Base-by-base conservation (phyloP, 2,329 filamentous ascomycete species). In the Leptographium lundbergii region DNA sequence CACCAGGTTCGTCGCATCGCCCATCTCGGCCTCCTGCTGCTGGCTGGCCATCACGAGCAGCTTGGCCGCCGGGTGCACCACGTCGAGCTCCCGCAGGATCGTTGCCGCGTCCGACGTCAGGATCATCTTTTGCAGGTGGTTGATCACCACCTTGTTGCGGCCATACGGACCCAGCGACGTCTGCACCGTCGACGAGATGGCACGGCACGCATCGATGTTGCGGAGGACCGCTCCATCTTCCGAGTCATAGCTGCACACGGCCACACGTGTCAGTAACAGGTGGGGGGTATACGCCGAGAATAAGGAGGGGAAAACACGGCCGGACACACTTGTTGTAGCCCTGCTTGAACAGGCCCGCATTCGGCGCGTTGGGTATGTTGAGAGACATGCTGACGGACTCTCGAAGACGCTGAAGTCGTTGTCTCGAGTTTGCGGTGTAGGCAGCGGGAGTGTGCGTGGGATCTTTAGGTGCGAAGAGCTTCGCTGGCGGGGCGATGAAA, bases 121-220 rank as follows among this genome's bases (percentile, higher is more conserved):
- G 68, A 96, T 95, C 94, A 99, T 96, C 81, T 99, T 99, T 75
- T 96, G 90, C 63, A 99, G 81, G 77, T 99, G 95, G 80, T 99
- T 99, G 81, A 99, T 97, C 77, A 99, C 90, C 71, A 99, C 91
- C 80, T 99, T 99, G 81, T 99, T 99, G 75, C 94, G 89, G 69
- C 94, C 94, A 75, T 96, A 96, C 61, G 94, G 94, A 57, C 94
- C 95, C 42, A 99, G 82, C 53, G 94, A 97, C 60, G 94, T 97
- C 79, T 96, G 91, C 56, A 99, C 94, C 57, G 94, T 99, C 68
- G 88, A 89, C 61, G 94, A 86, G 74, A 99, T 97, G 66, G 94
- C 89, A 65, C 91, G 85, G 79, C 94, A 99, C 72, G 95, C 94
- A 71, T 99, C 95, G 76, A 99, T 97, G 75, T 99, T 99, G 71